Conservation (phyloP, 257 asterid species). For the Solanum ahanhuiri region DNA sequence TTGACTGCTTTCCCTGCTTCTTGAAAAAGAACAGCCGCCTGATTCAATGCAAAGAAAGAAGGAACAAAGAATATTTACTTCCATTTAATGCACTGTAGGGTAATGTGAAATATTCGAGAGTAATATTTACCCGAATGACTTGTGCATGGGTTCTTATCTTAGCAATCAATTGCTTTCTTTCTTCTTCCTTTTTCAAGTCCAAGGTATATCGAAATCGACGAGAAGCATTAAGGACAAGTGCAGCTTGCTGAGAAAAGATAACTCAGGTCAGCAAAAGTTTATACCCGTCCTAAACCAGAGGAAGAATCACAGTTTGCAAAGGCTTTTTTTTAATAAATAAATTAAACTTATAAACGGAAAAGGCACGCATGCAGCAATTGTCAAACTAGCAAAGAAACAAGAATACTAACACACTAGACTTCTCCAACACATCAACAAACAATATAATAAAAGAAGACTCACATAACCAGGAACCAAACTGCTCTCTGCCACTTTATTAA, state of each 20-base stretch:
- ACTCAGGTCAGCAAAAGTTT: background rate
- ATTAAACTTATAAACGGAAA: background rate
- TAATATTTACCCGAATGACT: slow-evolving; percentile 65
- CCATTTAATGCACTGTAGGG: background rate
- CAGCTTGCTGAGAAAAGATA: slow-evolving; percentile 76
- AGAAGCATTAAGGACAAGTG: slow-evolving; percentile 88
- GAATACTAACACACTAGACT: background rate
- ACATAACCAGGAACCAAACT: background rate
- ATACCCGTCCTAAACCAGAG: background rate
- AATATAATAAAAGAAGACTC: background rate
- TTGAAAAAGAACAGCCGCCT: slow-evolving; percentile 94
- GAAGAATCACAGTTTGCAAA: background rate
- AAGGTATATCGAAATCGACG: slow-evolving; percentile 88
- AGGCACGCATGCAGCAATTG: background rate
- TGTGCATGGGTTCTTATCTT: slow-evolving; percentile 88
- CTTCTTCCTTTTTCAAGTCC: slow-evolving; percentile 91
- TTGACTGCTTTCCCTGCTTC: slow-evolving; percentile 40
- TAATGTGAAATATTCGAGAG: background rate
- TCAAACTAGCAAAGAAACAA: background rate
- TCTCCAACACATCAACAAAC: background rate
- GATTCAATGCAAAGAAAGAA: slow-evolving; percentile 11
- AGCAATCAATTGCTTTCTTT: slow-evolving; percentile 59
- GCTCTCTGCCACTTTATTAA: background rate
- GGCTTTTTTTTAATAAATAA: background rate
- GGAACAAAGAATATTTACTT: background rate